Evolutionary conservation across 2,329 filamentous ascomycete genomes (phyloP), one percentile per base, ranked within the genome.

Genomic region (Ceratocystis albifundus): DNA sequence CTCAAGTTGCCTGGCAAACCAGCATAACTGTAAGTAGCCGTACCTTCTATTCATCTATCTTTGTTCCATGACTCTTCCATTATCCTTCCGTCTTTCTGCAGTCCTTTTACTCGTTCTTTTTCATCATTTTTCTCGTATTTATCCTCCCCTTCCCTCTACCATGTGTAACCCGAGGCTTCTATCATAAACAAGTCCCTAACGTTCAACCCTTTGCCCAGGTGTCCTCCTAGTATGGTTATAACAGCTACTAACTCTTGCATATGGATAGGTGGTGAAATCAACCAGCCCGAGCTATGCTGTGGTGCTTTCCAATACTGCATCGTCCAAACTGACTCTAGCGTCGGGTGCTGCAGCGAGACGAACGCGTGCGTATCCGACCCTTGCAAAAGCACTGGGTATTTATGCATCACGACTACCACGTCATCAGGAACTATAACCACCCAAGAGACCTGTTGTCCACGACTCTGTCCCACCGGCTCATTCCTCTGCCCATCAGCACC

Each of bases 221-320:
- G 2, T 28, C 8, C 25, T 3, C 36, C 3, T 41, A 41, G 12
- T 12, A 41, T 41, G 10, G 10, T 12, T 15, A 41, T 41, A 41
- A 15, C 10, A 41, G 7, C 8, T 32, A 2, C 62, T 48, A n/a
- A 64, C 44, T 17, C 44, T 64, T 50, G 59, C 28, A 61, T 10
- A 8, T 22, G 22, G 25, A 8, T 22, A 80, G 79, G 79, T 67
- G 73, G 77, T 62, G 79, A 80, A 61, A 71, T 80, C 45, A 74
- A 74, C 36, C 71, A 73, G 59, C 69, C 71, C 10, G 71, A 73
- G 25, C 64, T 71, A 5, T 81, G 79, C 74, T 81, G 79, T 70
- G 67, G 71, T 22, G 77, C 81, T 69, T 71, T 74, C 17, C 71
- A 73, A 55, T 81, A 80, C 71, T 81, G 79, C 73, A 79, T 78